Evolutionary conservation across 805 yeast species (phyloP), one percentile per base, ranked within the genome.

Genomic region (Nakazawaea laoshanensis): DNA sequence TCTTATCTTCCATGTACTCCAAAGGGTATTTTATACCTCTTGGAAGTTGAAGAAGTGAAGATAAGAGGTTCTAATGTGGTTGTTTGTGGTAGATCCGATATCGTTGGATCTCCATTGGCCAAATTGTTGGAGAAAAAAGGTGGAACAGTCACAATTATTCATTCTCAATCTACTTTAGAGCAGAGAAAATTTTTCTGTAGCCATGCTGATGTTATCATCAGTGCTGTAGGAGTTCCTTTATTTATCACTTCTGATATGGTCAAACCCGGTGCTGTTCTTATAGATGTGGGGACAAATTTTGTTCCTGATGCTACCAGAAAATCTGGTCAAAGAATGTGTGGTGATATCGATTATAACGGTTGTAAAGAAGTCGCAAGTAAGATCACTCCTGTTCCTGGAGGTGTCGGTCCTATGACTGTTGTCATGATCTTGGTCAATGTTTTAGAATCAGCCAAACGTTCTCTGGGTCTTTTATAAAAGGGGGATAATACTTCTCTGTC

Each of bases 371-470:
- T 64, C 42, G 77, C 87, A 4, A 64, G 77, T 6, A 65, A 67
- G 46, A 64, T 82, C 42, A 83, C 94, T n/a, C 94, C 94, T 7
- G 94, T 83, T 38, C 94, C 94, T 33, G 94, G 94, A 53, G 94
- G 94, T 44, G 94, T 83, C 42, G 94, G 94, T 33, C 94, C 94
- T 50, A 83, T 83, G 94, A 83, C 94, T 10, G 89, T 83, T 29
- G 92, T 92, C 18, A 77, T 78, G 74, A 62, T 83, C 36, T 71
- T 80, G 53, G 75, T 74, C 43, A 83, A 83, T 52, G 87, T 82
- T 19, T 61, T 76, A 24, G 57, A 64, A 35, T 80, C 88, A 32
- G 88, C 92, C 24, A 67, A 76, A 52, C 63, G 65, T 40, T 64
- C 47, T 18, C 27, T 33, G n/a, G 39, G 37, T 9, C 21, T 32